Conservation (phyloP, 352 stramenopile genomes). For the Salisapilia sapeloensis region DNA sequence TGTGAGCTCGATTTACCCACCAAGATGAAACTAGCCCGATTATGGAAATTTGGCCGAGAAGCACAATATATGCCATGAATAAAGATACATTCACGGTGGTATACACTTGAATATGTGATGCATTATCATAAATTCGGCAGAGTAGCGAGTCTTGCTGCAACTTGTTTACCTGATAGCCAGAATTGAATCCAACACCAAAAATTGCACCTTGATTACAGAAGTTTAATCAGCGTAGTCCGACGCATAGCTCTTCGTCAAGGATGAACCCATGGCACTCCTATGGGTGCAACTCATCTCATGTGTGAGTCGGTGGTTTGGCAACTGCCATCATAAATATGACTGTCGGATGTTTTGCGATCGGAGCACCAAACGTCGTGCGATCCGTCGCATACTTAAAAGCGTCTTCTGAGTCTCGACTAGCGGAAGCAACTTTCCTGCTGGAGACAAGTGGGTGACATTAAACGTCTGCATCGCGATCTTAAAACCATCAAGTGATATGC, state of each 20-base stretch:
- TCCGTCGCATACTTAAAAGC: constrained; percentile 75
- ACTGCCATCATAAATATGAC: constrained; percentile 82
- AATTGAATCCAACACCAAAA: constrained; percentile 87
- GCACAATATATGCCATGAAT: no score
- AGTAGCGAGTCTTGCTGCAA: constrained; percentile 86
- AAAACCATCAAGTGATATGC: no score
- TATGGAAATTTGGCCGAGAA: no score
- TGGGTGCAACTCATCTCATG: constrained; percentile 80
- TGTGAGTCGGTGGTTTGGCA: constrained; percentile 79
- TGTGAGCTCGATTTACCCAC: no score
- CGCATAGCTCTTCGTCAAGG: constrained; percentile 85
- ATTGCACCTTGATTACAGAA: constrained; percentile 78
- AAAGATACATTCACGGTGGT: no score
- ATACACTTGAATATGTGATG: constrained; percentile 87
- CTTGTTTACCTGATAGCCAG: constrained; percentile 87
- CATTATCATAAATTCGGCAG: constrained; percentile 87
- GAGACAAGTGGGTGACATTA: constrained; percentile 83
- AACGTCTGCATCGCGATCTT: constrained; percentile 89
- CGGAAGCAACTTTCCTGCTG: constrained; percentile 71
- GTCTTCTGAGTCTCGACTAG: constrained; percentile 78
- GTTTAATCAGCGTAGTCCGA: constrained; percentile 77
- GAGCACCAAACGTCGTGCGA: constrained; percentile 77
- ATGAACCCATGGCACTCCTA: constrained; percentile 83
- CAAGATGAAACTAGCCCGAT: no score
- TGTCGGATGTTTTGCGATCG: constrained; percentile 75